phyloP scores from a whole-genome alignment of 2,329 filamentous ascomycete genomes.

The Cladobotryum mycophilum region DNA sequence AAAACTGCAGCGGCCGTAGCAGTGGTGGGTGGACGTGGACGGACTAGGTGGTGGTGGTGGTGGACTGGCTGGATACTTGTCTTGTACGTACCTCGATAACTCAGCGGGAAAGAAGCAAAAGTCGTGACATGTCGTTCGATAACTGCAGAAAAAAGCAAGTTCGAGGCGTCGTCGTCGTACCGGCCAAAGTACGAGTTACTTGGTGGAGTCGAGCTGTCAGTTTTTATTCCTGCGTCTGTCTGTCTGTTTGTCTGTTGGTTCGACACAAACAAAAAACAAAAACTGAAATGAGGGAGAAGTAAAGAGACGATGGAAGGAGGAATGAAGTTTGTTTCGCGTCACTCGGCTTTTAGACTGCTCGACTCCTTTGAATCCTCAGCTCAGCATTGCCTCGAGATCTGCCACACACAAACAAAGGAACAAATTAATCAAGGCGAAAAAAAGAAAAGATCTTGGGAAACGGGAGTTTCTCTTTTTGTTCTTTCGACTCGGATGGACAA shows the following conservation, averaged over 20 bases:
- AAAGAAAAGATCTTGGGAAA: too few species aligned
- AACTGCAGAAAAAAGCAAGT: neutral
- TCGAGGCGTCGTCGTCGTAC: neutral
- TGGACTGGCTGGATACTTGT: too few species aligned
- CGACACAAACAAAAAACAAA: neutral
- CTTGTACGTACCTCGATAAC: neutral
- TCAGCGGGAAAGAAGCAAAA: constrained; percentile 4
- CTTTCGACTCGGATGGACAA: too few species aligned
- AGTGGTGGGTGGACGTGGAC: neutral
- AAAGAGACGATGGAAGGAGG: too few species aligned
- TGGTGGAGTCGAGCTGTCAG: neutral
- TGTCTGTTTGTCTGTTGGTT: neutral
- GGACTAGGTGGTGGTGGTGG: neutral
- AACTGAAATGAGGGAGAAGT: neutral
- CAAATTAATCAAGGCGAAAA: too few species aligned
- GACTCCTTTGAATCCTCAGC: too few species aligned
- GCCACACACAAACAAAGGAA: too few species aligned
- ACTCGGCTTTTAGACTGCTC: too few species aligned
- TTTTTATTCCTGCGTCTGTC: neutral
- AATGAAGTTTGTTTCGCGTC: too few species aligned
- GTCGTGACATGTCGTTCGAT: constrained; percentile 3
- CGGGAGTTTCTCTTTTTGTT: too few species aligned
- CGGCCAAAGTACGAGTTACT: neutral
- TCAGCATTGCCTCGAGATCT: too few species aligned
- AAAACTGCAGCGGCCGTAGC: neutral